Evolutionary conservation across 2,329 filamentous ascomycete genomes (phyloP).

Genomic region (Coleophoma eucalyptorum): DNA sequence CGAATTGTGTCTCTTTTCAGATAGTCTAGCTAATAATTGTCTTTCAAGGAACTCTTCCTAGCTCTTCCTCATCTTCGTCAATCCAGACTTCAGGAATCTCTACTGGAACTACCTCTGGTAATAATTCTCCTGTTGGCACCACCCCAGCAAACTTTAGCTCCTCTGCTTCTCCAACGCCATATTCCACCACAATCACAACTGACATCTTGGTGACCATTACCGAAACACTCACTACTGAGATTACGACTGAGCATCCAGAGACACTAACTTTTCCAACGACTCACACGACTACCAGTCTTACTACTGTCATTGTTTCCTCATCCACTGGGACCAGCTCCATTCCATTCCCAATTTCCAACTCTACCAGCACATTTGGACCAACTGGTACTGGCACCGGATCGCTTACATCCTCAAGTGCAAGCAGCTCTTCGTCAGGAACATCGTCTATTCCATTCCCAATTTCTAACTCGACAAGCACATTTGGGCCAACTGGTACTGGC

Average conservation of each 20-base stretch:
- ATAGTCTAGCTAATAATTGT: slow-evolving; percentile 10
- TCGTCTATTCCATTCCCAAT: not conserved
- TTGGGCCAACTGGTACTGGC: not conserved
- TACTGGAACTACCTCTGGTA: not conserved
- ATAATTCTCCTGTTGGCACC: not conserved
- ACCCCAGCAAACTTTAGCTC: not conserved
- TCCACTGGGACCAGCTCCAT: not conserved
- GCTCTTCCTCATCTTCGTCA: slow-evolving; percentile 19
- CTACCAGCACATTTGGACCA: slow-evolving; percentile 2
- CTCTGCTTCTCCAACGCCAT: not conserved
- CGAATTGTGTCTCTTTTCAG: slow-evolving; percentile 18
- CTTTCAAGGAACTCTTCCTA: slow-evolving; percentile 19
- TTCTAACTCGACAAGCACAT: not conserved
- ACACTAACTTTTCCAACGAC: not conserved
- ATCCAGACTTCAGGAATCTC: not conserved
- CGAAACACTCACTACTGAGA: not conserved
- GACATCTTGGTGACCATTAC: not conserved
- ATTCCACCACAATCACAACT: not conserved
- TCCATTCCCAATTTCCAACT: slow-evolving; percentile 5
- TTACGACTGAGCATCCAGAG: not conserved
- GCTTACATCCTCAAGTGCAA: not conserved
- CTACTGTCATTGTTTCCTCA: not conserved
- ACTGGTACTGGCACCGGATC: slow-evolving; percentile 3
- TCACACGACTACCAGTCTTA: not conserved
- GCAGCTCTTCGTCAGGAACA: not conserved